A percentile compares a stretch with the other conserved stretches of the same genome.
Conservation (phyloP, 106 monocot species). For the Allium cepa region DNA sequence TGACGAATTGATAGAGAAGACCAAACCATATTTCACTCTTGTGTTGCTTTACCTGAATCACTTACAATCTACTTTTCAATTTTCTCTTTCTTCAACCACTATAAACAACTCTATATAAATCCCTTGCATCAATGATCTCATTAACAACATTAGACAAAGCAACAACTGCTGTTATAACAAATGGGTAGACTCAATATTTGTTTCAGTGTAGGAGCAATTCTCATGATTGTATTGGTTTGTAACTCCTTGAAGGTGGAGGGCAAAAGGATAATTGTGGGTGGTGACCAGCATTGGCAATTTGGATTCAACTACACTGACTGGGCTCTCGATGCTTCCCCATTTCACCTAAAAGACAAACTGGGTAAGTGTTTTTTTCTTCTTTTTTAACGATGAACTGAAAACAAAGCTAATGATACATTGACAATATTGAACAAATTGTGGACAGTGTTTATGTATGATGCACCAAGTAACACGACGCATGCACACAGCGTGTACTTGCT, state of each 20-base stretch:
- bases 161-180: not conserved
- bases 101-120: not conserved
- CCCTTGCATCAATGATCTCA: not conserved
- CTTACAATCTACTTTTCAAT: too few species aligned
- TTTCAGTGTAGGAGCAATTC: not conserved
- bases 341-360: slow-evolving; percentile 20
- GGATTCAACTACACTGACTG: slow-evolving; percentile 40
- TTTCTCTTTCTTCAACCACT: too few species aligned
- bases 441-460: slow-evolving; percentile 69
- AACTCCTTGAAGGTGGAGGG: not conserved
- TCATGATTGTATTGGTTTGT: not conserved
- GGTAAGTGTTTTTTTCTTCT: not conserved
- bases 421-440: not conserved
- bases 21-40: too few species aligned
- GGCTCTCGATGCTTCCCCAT: slow-evolving; percentile 31
- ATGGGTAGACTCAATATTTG: not conserved
- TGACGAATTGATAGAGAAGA: too few species aligned
- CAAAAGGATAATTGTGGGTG: slow-evolving; percentile 23
- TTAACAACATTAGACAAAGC: not conserved
- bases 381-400: not conserved
- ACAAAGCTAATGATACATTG: not conserved
- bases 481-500: slow-evolving; percentile 58
- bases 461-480: slow-evolving; percentile 37
- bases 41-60: too few species aligned
- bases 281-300: slow-evolving; percentile 26